Conservation (phyloP, 345 rosid species). For the Viola odorata region DNA sequence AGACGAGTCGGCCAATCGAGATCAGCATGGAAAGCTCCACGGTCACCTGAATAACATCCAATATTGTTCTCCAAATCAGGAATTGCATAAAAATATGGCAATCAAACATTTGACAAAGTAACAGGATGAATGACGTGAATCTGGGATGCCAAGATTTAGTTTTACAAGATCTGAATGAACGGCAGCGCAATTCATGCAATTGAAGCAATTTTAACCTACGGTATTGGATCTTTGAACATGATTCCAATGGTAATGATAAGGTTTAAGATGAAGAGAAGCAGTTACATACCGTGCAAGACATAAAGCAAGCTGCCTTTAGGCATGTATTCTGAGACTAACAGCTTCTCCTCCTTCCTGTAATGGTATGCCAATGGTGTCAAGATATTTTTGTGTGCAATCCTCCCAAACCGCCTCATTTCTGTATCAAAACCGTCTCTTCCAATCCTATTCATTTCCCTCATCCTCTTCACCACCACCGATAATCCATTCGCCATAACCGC, state of each 20-base stretch:
- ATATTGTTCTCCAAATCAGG: no score
- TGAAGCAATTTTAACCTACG: neutral
- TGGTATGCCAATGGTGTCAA: conserved; percentile 80
- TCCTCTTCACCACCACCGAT: conserved; percentile 80
- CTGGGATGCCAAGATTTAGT: neutral
- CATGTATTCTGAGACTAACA: conserved; percentile 67
- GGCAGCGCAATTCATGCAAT: neutral
- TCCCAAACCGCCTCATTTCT: conserved; percentile 67
- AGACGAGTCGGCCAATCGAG: conserved; percentile 22
- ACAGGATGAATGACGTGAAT: neutral
- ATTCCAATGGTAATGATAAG: no score
- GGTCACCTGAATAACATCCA: conserved; percentile 21
- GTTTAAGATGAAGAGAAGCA: neutral
- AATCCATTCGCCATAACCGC: conserved; percentile 65
- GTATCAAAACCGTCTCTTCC: conserved; percentile 52
- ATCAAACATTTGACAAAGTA: neutral
- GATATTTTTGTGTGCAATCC: conserved; percentile 53
- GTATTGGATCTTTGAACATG: no score
- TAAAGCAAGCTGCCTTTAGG: conserved; percentile 76
- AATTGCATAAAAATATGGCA: no score
- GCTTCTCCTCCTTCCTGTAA: conserved; percentile 78
- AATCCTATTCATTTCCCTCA: conserved; percentile 64
- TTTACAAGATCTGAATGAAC: neutral
- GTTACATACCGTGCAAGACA: conserved; percentile 63
- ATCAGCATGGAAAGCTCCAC: conserved; percentile 18